Percentiles rank a stretch among this genome's conserved stretches.
These are phyloP conservation scores for Mycena crocata DNA, from an alignment of 768 basidiomycete species.

Conservation along the genomic window DNA sequence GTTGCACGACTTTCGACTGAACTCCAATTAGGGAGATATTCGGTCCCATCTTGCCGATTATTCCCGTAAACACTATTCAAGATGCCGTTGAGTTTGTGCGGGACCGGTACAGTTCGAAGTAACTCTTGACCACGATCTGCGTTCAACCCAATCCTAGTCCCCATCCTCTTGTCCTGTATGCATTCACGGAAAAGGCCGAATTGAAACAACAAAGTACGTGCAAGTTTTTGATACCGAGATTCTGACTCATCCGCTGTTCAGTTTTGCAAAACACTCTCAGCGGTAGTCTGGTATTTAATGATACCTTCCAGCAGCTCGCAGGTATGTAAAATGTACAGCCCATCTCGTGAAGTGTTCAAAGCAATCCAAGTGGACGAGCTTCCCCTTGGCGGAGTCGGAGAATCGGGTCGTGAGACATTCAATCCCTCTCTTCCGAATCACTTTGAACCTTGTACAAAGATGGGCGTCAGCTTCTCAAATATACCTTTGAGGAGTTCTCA, in stretches of 20 bases:
- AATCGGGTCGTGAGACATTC: constrained; percentile 68
- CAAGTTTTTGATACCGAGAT: background rate
- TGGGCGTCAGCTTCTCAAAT: constrained; percentile 63
- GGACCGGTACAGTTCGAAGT: constrained; percentile 51
- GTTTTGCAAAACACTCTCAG: constrained; percentile 68
- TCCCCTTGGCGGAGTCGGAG: constrained; percentile 68
- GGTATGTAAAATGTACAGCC: constrained; percentile 45
- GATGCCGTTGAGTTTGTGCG: constrained; percentile 69
- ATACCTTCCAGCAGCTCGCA: constrained; percentile 65
- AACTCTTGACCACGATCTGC: background rate
- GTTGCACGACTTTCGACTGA: background rate
- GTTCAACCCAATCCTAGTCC: constrained; percentile 49
- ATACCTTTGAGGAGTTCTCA: constrained; percentile 67
- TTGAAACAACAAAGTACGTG: constrained; percentile 53
- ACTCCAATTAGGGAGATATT: constrained; percentile 69
- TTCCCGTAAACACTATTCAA: constrained; percentile 65
- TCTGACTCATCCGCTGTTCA: constrained; percentile 36
- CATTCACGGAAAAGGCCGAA: constrained; percentile 64
- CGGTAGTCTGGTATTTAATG: constrained; percentile 69
- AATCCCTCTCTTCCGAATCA: background rate
- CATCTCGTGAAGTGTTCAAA: background rate
- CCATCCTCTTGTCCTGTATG: constrained; percentile 72
- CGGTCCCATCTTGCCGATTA: constrained; percentile 75
- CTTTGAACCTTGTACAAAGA: constrained; percentile 46
- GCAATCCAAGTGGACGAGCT: constrained; percentile 43